Percentiles rank a stretch among this genome's conserved stretches.
These are phyloP conservation scores for Annulohypoxylon maeteangense DNA, from an alignment of 495 filamentous ascomycete species.

Conservation along the genomic window DNA sequence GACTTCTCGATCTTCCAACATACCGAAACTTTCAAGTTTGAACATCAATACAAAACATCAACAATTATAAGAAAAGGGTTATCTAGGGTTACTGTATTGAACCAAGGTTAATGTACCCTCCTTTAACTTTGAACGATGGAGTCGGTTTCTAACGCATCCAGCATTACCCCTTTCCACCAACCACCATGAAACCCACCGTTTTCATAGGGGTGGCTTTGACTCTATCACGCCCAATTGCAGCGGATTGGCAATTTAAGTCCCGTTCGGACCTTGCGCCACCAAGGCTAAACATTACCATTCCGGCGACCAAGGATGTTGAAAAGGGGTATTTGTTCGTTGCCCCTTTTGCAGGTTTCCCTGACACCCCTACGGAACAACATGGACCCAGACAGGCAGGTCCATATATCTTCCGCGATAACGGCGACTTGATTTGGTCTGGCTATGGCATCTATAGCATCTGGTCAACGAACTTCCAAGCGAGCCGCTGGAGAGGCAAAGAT, in stretches of 20 bases:
- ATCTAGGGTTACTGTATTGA: slow-evolving; percentile 55
- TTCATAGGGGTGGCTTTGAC: slow-evolving; percentile 41
- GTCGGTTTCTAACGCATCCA: slow-evolving; percentile 56
- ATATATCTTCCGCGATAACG: slow-evolving; percentile 65
- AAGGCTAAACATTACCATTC: slow-evolving; percentile 66
- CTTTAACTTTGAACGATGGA: slow-evolving; percentile 48
- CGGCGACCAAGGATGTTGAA: slow-evolving; percentile 58
- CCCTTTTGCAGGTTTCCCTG: slow-evolving; percentile 61
- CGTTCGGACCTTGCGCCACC: slow-evolving; percentile 66
- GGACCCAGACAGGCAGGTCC: slow-evolving; percentile 65
- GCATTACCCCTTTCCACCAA: slow-evolving; percentile 31
- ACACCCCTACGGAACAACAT: slow-evolving; percentile 55
- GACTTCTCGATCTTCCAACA: too few relatives aligned
- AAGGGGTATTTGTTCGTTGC: slow-evolving; percentile 66
- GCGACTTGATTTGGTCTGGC: slow-evolving; percentile 66
- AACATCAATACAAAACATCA: neutral
- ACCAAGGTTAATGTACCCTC: slow-evolving; percentile 69
- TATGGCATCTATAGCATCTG: slow-evolving; percentile 66
- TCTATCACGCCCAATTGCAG: slow-evolving; percentile 47
- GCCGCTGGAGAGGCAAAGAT: slow-evolving; percentile 62
- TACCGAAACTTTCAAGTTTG: neutral
- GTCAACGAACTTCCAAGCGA: slow-evolving; percentile 57
- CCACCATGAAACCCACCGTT: slow-evolving; percentile 52
- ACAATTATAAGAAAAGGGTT: slow-evolving; percentile 34
- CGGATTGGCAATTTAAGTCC: slow-evolving; percentile 68